Evolutionary conservation across 805 yeast species (phyloP), one percentile per base, ranked within the genome.

Genomic region (Monosporozyma servazzii): DNA sequence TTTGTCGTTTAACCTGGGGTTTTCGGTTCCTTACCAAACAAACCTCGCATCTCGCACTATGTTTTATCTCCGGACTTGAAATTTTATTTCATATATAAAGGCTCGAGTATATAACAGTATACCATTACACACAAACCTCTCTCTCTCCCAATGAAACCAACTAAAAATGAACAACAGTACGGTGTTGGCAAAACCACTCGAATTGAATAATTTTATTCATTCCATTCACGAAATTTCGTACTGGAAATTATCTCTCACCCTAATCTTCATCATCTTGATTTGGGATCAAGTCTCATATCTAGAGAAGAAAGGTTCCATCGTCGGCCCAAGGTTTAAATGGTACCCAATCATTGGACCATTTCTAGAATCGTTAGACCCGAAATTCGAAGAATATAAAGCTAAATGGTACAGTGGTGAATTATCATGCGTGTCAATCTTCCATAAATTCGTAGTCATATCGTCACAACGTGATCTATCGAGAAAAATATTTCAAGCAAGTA

Each of bases 311-410:
- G 97, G 97, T 43, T 65, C 79, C 33, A 88, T 91, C 66, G 96
- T 88, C 8, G 99, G 99, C 21, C 99, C 97, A 13, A 70, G 72
- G 45, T 82, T 76, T 67, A 93, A 93, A 70, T 62, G 89, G 52
- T 91, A 95, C 89, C 99, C 99, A 2, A 75, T 93, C 48, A 90
- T 93, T 59, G 99, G 99, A 2, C 98, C 99, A 2, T 93, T 93
- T 61, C 74, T 93, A 68, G 97, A 93, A 67, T 83, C 93, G 17
- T 74, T 93, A 66, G 91, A 93, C 72, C 99, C 99, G 20, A 90
- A 91, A 67, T 93, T 93, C 67, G 96, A 86, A 64, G 96, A 86
- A 64, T 93, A 93, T 69, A 75, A 80, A 67, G 87, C 87, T 48
- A 93, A 93, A 69, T 93, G 99, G 99, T 81, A 79, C 61, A 83